A percentile compares a stretch with the other conserved stretches of the same genome.
phyloP scores from a whole-genome alignment of 345 rosid species.

The Stellera chamaejasme region DNA sequence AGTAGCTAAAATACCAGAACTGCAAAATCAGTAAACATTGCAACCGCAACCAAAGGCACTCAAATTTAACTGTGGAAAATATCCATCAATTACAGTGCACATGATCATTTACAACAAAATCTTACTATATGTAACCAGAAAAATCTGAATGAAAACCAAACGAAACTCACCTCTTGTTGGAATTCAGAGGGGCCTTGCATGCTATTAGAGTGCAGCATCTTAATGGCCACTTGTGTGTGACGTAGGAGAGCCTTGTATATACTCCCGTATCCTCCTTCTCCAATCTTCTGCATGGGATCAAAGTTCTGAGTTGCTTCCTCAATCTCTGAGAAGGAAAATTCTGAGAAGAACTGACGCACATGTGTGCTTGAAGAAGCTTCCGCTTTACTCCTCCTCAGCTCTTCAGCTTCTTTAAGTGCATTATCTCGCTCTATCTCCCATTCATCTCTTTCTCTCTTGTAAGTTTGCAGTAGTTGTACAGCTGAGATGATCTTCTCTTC shows the following conservation, averaged over 20 bases:
- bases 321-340: constrained; percentile 57
- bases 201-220: constrained; percentile 55
- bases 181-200: constrained; percentile 71
- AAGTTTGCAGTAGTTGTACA: constrained; percentile 53
- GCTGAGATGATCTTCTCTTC: constrained; percentile 71
- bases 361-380: constrained; percentile 37
- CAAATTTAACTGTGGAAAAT: too few relatives aligned
- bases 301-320: constrained; percentile 56
- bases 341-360: constrained; percentile 47
- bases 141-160: too few relatives aligned
- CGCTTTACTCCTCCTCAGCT: constrained; percentile 42
- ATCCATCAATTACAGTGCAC: too few relatives aligned
- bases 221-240: constrained; percentile 65
- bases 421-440: constrained; percentile 58
- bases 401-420: constrained; percentile 81
- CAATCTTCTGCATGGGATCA: constrained; percentile 58
- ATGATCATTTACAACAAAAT: too few relatives aligned
- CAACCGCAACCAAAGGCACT: too few relatives aligned
- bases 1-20: too few relatives aligned
- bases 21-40: too few relatives aligned
- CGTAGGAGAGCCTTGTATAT: constrained; percentile 54
- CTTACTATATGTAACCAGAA: too few relatives aligned
- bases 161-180: constrained; percentile 63
- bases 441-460: constrained; percentile 51
- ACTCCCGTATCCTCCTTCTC: constrained; percentile 88